Evolutionary conservation across 2,329 filamentous ascomycete species (phyloP).

Genomic region (Albophoma yamanashiensis): DNA sequence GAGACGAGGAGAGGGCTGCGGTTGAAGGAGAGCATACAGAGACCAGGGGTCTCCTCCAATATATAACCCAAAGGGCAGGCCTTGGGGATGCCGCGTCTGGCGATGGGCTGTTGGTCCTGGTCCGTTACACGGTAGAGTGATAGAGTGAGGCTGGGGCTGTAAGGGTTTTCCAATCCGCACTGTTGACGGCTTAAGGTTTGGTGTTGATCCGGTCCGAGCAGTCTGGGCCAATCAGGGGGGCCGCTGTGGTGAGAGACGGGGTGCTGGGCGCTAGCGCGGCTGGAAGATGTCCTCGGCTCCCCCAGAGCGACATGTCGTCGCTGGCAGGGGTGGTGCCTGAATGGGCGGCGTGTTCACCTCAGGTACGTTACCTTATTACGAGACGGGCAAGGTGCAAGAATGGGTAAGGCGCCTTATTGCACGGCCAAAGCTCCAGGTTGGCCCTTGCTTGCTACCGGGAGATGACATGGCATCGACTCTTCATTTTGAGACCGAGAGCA

Average conservation of each 20-base stretch:
- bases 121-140: constrained; percentile 5
- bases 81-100: constrained; percentile 2
- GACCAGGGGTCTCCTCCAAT: not conserved
- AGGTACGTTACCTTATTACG: too few relatives aligned
- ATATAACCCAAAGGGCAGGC: constrained; percentile 2
- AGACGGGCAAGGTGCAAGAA: not conserved
- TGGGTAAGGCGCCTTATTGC: not conserved
- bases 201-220: constrained; percentile 26
- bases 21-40: not conserved
- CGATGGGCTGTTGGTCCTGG: constrained; percentile 3
- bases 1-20: constrained; percentile 2
- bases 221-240: constrained; percentile 16
- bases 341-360: too few relatives aligned
- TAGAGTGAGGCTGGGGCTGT: constrained; percentile 24
- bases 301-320: not conserved
- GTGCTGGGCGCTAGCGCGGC: constrained; percentile 5
- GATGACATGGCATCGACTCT: too few relatives aligned
- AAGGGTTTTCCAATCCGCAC: constrained; percentile 31
- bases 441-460: not conserved
- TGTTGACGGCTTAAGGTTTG: constrained; percentile 28
- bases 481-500: too few relatives aligned
- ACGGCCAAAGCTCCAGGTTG: not conserved
- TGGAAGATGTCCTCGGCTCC: not conserved
- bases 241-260: constrained; percentile 6
- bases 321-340: not conserved